Evolutionary conservation across 768 basidiomycete species (phyloP).

Genomic region (Lentinula guzmanii): DNA sequence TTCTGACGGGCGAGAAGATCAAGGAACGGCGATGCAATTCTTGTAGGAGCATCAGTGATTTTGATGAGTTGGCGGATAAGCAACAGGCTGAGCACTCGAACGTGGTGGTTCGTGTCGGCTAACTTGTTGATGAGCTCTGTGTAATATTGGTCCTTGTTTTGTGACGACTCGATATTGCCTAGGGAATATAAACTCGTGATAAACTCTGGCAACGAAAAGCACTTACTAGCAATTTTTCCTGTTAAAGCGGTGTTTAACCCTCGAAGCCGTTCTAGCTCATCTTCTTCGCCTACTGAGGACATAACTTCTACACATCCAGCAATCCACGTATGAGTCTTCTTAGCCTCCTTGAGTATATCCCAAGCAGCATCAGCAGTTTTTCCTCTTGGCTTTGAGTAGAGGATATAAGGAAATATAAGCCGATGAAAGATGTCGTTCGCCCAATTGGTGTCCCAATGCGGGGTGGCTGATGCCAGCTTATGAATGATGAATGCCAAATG

Average conservation of each 20-base stretch:
- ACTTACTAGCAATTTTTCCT: slow-evolving; percentile 62
- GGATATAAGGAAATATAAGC: slow-evolving; percentile 65
- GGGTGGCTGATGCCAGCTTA: slow-evolving; percentile 27
- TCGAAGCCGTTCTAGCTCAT: slow-evolving; percentile 37
- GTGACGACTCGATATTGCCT: background rate
- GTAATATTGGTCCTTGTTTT: background rate
- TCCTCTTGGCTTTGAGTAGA: slow-evolving; percentile 68
- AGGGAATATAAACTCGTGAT: background rate
- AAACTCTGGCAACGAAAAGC: slow-evolving; percentile 4
- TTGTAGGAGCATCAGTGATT: background rate
- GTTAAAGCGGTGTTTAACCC: slow-evolving; percentile 49
- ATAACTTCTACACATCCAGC: slow-evolving; percentile 48
- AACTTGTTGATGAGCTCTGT: background rate
- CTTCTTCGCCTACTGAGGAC: slow-evolving; percentile 23
- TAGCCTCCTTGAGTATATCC: slow-evolving; percentile 49
- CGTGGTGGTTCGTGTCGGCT: background rate
- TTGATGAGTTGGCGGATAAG: background rate
- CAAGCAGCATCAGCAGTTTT: slow-evolving; percentile 65
- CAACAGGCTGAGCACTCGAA: background rate
- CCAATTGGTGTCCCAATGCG: slow-evolving; percentile 14
- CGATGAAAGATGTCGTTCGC: slow-evolving; percentile 37
- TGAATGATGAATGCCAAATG: slow-evolving; percentile 54
- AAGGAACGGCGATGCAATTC: background rate
- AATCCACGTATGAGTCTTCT: slow-evolving; percentile 38
- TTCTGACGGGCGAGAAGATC: background rate